Conservation (phyloP, 345 rosid genomes). For the Syzygium jambos region DNA sequence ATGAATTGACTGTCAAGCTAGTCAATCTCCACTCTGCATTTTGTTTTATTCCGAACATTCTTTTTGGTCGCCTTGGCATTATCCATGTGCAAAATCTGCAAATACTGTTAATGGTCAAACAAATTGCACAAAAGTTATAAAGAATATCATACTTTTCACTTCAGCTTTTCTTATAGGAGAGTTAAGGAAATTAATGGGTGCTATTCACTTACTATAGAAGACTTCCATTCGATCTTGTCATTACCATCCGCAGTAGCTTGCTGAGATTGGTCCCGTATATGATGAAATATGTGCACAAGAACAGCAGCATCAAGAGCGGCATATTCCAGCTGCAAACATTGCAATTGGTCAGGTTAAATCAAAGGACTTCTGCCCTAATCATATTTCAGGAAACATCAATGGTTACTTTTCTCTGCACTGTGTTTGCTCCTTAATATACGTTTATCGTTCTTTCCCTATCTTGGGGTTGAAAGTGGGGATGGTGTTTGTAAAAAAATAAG, state of each 20-base stretch:
- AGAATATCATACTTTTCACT: background rate
- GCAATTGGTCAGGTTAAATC: background rate
- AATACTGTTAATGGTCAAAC: background rate
- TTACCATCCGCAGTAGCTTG: constrained; percentile 22
- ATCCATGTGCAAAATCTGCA: constrained; percentile 54
- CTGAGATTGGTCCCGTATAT: constrained; percentile 29
- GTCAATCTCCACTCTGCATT: background rate
- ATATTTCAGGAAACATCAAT: no score
- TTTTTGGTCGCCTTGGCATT: constrained; percentile 35
- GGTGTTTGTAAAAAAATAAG: no score
- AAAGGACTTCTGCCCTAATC: no score
- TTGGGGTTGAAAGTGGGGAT: no score
- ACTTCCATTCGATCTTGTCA: constrained; percentile 59
- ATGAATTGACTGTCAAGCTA: background rate
- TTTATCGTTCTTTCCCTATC: no score
- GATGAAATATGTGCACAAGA: constrained; percentile 64
- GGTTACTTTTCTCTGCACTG: no score
- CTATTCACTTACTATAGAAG: constrained; percentile 49
- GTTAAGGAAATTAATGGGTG: background rate
- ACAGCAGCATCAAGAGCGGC: constrained; percentile 92
- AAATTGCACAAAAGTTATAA: background rate
- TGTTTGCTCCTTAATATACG: no score
- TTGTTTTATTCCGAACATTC: constrained; percentile 5
- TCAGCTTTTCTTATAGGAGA: background rate
- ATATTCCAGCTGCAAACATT: constrained; percentile 67